Percentiles rank a stretch among this genome's conserved stretches.
phyloP scores from a whole-genome alignment of 805 yeast species.

The Wickerhamiella musiphila region DNA sequence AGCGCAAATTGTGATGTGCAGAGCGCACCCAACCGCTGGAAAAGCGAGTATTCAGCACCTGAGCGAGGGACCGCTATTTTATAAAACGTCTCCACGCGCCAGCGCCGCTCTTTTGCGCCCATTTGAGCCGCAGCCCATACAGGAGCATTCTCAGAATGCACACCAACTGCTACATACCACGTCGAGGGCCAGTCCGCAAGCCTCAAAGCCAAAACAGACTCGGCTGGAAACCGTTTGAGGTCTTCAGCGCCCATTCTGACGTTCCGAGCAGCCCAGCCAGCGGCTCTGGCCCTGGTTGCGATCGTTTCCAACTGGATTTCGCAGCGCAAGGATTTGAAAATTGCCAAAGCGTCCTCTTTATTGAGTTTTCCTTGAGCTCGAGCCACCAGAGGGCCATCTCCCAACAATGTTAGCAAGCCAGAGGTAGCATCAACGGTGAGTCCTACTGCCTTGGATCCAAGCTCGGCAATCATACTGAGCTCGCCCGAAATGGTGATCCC shows the following conservation, averaged over 20 bases:
- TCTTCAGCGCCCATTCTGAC: conserved; percentile 35
- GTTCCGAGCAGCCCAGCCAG: conserved; percentile 51
- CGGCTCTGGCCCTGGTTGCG: conserved; percentile 35
- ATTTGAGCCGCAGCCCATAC: conserved; percentile 14
- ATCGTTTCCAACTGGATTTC: conserved; percentile 34
- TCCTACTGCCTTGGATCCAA: conserved; percentile 6
- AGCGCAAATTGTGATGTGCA: conserved; percentile 18
- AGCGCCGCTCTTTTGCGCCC: conserved; percentile 10
- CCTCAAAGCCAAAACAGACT: conserved; percentile 18
- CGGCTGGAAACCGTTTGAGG: conserved; percentile 18
- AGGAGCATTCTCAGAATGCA: conserved; percentile 12
- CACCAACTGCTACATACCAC: conserved; percentile 25
- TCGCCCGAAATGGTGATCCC: conserved; percentile 8
- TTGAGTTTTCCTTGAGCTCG: conserved; percentile 11
- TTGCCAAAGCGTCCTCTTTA: conserved; percentile 16
- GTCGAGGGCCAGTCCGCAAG: conserved; percentile 23
- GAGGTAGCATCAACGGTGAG: conserved; percentile 15
- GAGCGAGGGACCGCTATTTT: conserved; percentile 5
- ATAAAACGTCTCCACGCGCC: conserved; percentile 13
- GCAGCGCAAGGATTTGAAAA: conserved; percentile 31
- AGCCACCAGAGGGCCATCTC: conserved; percentile 8
- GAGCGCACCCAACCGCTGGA: conserved; percentile 14
- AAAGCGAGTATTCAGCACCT: conserved; percentile 18
- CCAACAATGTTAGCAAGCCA: conserved; percentile 10
- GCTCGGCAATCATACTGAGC: conserved; percentile 4